These are phyloP conservation scores for Aspergillus novoparasiticus DNA, from an alignment of 2,329 filamentous ascomycete genomes.

Conservation along the genomic window DNA sequence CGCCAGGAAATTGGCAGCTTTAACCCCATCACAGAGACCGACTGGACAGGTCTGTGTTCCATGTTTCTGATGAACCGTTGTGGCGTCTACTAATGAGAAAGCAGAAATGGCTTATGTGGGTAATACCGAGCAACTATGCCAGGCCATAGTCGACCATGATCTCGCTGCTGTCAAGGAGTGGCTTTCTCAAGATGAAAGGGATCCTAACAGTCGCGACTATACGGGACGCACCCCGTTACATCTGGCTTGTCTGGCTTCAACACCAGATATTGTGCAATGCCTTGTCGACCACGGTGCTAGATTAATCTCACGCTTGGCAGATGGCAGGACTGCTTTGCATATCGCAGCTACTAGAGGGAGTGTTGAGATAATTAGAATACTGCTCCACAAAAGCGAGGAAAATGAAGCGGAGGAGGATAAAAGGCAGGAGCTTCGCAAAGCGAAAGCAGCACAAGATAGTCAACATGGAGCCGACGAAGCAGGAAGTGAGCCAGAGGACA, in stretches of 20 bases:
- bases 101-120: constrained; percentile 85
- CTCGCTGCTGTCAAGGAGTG: constrained; percentile 71
- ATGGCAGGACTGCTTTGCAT: constrained; percentile 81
- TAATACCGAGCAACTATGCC: constrained; percentile 74
- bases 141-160: constrained; percentile 77
- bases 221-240: constrained; percentile 79
- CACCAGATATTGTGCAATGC: constrained; percentile 68
- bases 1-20: constrained; percentile 74
- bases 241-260: constrained; percentile 70
- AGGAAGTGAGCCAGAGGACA: constrained; percentile 32
- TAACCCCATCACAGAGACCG: constrained; percentile 76
- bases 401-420: constrained; percentile 57
- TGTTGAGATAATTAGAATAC: constrained; percentile 67
- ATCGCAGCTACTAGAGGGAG: constrained; percentile 73
- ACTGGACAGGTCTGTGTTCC: constrained; percentile 64
- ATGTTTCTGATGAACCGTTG: background rate
- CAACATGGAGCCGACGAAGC: constrained; percentile 11
- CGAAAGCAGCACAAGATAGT: constrained; percentile 22
- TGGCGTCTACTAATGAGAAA: background rate
- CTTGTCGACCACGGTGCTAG: constrained; percentile 74
- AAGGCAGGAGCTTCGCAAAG: constrained; percentile 56
- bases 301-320: constrained; percentile 72
- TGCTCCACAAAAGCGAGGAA: constrained; percentile 72
- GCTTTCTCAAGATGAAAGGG: constrained; percentile 66
- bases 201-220: constrained; percentile 74